phyloP scores from a whole-genome alignment of 768 basidiomycete genomes.

The Collybia sp. region DNA sequence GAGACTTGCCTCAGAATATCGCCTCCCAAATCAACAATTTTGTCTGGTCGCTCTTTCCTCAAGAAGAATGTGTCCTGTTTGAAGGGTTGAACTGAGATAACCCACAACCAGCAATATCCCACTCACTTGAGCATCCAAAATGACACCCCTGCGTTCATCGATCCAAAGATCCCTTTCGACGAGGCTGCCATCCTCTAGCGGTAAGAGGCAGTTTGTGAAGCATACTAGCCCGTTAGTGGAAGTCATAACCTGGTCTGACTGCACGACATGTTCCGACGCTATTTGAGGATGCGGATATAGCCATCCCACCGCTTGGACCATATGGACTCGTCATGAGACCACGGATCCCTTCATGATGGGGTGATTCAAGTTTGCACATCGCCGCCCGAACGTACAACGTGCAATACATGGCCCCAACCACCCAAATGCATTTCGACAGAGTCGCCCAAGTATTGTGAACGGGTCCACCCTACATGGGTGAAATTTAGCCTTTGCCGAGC shows the following conservation, averaged over 20 bases:
- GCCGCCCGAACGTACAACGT: too few species aligned
- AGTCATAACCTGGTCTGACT: slow-evolving; percentile 22
- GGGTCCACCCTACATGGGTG: too few species aligned
- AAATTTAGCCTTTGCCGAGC: too few species aligned
- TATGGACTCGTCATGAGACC: slow-evolving; percentile 6
- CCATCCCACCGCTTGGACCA: slow-evolving; percentile 9
- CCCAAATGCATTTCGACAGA: too few species aligned
- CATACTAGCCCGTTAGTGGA: slow-evolving; percentile 67
- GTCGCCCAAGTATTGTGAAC: too few species aligned
- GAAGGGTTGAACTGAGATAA: slow-evolving; percentile 2
- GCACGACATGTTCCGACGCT: not conserved
- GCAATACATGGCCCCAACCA: too few species aligned
- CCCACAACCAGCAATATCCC: not conserved
- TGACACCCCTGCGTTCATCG: slow-evolving; percentile 66
- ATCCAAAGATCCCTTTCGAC: slow-evolving; percentile 78
- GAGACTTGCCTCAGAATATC: slow-evolving; percentile 62
- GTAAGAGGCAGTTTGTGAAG: slow-evolving; percentile 84
- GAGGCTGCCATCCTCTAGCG: slow-evolving; percentile 75
- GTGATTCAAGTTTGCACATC: too few species aligned
- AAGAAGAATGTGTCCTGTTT: slow-evolving; percentile 63
- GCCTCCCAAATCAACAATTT: slow-evolving; percentile 65
- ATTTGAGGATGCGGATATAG: slow-evolving; percentile 6
- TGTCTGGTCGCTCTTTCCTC: slow-evolving; percentile 54
- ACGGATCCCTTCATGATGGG: too few species aligned
- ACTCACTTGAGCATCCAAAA: slow-evolving; percentile 70